A percentile compares a stretch with the other conserved stretches of the same genome.
These are phyloP conservation scores for Neofusicoccum umdonicola DNA, from an alignment of 2,329 filamentous ascomycete species.

Conservation along the genomic window DNA sequence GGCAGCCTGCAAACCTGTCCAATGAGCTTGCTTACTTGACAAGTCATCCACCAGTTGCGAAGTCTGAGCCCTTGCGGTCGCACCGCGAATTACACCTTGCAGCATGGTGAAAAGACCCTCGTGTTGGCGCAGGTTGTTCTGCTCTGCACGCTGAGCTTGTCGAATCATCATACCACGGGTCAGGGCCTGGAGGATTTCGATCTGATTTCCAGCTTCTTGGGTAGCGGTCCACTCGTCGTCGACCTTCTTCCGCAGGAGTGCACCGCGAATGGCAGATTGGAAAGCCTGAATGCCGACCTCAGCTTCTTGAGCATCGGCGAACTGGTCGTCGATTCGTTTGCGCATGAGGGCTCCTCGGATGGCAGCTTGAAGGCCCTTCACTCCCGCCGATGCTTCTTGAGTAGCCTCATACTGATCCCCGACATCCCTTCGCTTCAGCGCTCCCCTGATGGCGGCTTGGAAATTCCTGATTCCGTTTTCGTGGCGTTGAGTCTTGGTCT, in stretches of 20 bases:
- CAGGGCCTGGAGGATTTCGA: slow-evolving; percentile 38
- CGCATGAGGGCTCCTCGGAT: slow-evolving; percentile 67
- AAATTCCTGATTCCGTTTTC: slow-evolving; percentile 49
- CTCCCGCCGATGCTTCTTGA: slow-evolving; percentile 58
- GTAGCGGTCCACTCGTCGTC: slow-evolving; percentile 24
- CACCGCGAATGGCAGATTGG: slow-evolving; percentile 62
- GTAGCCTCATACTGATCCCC: slow-evolving; percentile 52
- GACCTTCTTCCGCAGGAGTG: slow-evolving; percentile 55
- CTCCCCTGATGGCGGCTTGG: slow-evolving; percentile 57
- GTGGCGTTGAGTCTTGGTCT: slow-evolving; percentile 45
- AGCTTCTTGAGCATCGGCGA: slow-evolving; percentile 56
- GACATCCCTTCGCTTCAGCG: slow-evolving; percentile 41
- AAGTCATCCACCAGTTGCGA: slow-evolving; percentile 41
- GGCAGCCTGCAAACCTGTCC: slow-evolving; percentile 37
- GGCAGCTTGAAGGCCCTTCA: slow-evolving; percentile 50
- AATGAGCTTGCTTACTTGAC: slow-evolving; percentile 40
- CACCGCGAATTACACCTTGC: slow-evolving; percentile 64
- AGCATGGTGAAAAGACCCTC: slow-evolving; percentile 50
- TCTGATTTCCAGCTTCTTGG: slow-evolving; percentile 21
- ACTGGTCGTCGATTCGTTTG: slow-evolving; percentile 49
- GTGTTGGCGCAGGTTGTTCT: slow-evolving; percentile 35
- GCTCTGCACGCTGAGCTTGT: slow-evolving; percentile 33
- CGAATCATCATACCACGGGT: slow-evolving; percentile 43
- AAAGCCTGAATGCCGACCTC: slow-evolving; percentile 57
- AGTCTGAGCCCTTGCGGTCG: slow-evolving; percentile 40